These are phyloP conservation scores for Closterium sp. DNA, from an alignment of 139 green algal species.

Conservation along the genomic window DNA sequence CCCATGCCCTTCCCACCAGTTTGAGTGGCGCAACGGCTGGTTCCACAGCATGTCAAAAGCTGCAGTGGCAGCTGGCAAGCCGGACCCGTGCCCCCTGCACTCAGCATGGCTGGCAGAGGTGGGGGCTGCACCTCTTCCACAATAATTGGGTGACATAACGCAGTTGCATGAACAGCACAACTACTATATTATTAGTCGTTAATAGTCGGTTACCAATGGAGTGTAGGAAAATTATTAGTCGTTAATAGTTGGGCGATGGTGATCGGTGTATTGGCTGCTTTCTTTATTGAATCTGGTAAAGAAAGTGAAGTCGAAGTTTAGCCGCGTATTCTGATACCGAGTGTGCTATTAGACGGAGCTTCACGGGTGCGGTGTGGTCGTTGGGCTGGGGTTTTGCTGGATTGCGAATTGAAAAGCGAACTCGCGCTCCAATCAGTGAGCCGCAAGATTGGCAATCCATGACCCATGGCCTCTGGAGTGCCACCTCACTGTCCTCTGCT, in stretches of 20 bases:
- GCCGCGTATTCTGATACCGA: too few relatives aligned
- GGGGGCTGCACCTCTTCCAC: conserved; percentile 56
- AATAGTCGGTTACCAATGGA: too few relatives aligned
- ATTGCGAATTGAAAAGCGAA: not conserved
- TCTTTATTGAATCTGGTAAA: too few relatives aligned
- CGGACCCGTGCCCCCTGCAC: conserved; percentile 90
- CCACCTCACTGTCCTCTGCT: not conserved
- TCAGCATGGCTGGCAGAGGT: conserved; percentile 78
- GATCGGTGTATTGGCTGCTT: too few relatives aligned
- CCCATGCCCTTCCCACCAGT: conserved; percentile 54
- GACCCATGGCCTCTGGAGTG: not conserved
- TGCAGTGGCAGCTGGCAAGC: conserved; percentile 58
- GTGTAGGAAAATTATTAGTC: too few relatives aligned
- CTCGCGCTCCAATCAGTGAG: not conserved
- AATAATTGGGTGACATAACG: not conserved
- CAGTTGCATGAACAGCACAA: too few relatives aligned
- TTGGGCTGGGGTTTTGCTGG: not conserved
- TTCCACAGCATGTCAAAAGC: conserved; percentile 77
- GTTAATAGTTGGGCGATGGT: too few relatives aligned
- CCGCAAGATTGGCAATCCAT: not conserved
- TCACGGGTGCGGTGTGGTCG: not conserved
- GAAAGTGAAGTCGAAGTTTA: too few relatives aligned
- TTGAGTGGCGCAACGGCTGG: conserved; percentile 95
- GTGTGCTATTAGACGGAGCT: not conserved
- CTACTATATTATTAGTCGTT: too few relatives aligned